phyloP scores from a whole-genome alignment of 2,329 filamentous ascomycete species.

The Alternaria arborescens region DNA sequence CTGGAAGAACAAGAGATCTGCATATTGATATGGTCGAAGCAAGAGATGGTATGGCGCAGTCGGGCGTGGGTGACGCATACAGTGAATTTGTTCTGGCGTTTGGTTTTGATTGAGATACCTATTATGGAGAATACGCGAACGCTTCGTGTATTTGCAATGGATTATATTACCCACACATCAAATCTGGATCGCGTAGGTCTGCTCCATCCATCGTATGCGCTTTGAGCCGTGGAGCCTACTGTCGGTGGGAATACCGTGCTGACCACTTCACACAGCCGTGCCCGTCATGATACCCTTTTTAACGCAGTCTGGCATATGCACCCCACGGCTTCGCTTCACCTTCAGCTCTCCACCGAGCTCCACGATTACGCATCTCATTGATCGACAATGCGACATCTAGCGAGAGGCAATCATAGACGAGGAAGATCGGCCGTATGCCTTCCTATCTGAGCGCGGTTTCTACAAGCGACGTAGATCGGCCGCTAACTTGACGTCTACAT shows the following conservation, averaged over 20 bases:
- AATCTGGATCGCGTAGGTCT: conserved; percentile 52
- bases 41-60: background rate
- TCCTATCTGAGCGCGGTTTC: background rate
- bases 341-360: background rate
- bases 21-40: background rate
- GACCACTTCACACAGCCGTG: conserved; percentile 62
- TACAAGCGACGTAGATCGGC: background rate
- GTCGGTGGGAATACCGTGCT: conserved; percentile 50
- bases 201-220: conserved; percentile 46
- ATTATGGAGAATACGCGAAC: background rate
- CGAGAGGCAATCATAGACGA: background rate
- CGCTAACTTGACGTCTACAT: conserved; percentile 2
- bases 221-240: conserved; percentile 44
- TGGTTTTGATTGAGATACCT: conserved; percentile 9
- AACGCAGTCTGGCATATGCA: conserved; percentile 10
- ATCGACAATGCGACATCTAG: conserved; percentile 2
- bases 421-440: background rate
- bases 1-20: conserved; percentile 5
- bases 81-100: conserved; percentile 5
- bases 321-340: background rate
- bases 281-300: conserved; percentile 66
- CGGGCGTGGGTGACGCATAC: background rate
- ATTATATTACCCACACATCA: background rate
- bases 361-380: background rate
- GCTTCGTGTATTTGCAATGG: background rate